These are phyloP conservation scores for Yamadazyma akitaensis DNA, from an alignment of 805 yeast genomes.

Conservation along the genomic window DNA sequence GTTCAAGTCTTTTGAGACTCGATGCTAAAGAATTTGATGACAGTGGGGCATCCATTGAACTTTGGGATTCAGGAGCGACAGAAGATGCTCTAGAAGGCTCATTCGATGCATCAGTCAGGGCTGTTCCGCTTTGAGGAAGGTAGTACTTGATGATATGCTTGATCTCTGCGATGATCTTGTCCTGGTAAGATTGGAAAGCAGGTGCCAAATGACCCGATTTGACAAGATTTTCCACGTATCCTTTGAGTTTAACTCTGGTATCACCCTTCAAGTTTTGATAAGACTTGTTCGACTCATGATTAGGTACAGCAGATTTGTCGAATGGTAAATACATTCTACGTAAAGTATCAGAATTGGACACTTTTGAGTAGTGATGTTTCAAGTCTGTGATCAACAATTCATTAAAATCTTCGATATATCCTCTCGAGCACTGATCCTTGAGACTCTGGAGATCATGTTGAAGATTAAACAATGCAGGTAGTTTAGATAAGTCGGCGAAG, in stretches of 20 bases:
- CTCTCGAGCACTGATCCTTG: slow-evolving; percentile 63
- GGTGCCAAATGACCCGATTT: slow-evolving; percentile 58
- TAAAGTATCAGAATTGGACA: slow-evolving; percentile 48
- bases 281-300: slow-evolving; percentile 26
- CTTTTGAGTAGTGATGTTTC: slow-evolving; percentile 50
- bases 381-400: slow-evolving; percentile 59
- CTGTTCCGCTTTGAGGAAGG: slow-evolving; percentile 45
- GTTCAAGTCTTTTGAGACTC: slow-evolving; percentile 63
- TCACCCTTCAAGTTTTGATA: slow-evolving; percentile 37
- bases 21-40: slow-evolving; percentile 20
- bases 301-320: slow-evolving; percentile 23
- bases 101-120: slow-evolving; percentile 22
- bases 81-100: slow-evolving; percentile 29
- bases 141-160: slow-evolving; percentile 65
- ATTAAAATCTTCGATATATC: slow-evolving; percentile 58
- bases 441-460: slow-evolving; percentile 53
- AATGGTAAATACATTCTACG: slow-evolving; percentile 40
- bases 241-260: slow-evolving; percentile 43
- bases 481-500: slow-evolving; percentile 36
- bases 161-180: slow-evolving; percentile 62
- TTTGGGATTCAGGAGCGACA: slow-evolving; percentile 20
- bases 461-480: slow-evolving; percentile 51
- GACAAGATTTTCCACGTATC: slow-evolving; percentile 52
- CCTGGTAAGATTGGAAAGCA: slow-evolving; percentile 66
- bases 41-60: slow-evolving; percentile 15